These are phyloP conservation scores for Thermochaetoides dissita DNA, from an alignment of 2,329 filamentous ascomycete species.

Conservation along the genomic window DNA sequence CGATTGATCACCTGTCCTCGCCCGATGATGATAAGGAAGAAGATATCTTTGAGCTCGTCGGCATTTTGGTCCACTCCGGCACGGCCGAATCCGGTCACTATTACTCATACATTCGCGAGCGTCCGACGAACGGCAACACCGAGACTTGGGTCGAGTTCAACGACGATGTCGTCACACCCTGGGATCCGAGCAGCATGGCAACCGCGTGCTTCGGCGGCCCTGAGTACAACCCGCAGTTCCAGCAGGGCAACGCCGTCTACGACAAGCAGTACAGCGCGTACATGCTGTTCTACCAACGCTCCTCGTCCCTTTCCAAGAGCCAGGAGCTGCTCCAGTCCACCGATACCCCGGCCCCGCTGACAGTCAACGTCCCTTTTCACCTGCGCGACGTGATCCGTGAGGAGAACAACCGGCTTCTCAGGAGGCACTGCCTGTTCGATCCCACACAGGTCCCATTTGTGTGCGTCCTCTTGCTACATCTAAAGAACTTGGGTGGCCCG, in stretches of 20 bases:
- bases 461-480: slow-evolving; percentile 42
- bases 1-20: slow-evolving; percentile 66
- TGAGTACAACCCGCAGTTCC: slow-evolving; percentile 37
- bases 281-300: slow-evolving; percentile 92
- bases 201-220: slow-evolving; percentile 66
- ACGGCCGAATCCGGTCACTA: slow-evolving; percentile 93
- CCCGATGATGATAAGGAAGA: slow-evolving; percentile 38
- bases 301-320: slow-evolving; percentile 45
- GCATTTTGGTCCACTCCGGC: slow-evolving; percentile 82
- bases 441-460: slow-evolving; percentile 56
- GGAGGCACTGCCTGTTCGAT: slow-evolving; percentile 69
- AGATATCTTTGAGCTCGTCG: slow-evolving; percentile 87
- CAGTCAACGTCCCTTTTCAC: slow-evolving; percentile 29
- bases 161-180: slow-evolving; percentile 65
- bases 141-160: slow-evolving; percentile 83
- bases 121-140: slow-evolving; percentile 38
- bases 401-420: slow-evolving; percentile 61
- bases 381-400: slow-evolving; percentile 47
- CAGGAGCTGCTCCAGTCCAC: slow-evolving; percentile 30
- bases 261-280: slow-evolving; percentile 79
- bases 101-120: slow-evolving; percentile 85
- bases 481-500: slow-evolving; percentile 30
- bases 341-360: slow-evolving; percentile 26
- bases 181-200: slow-evolving; percentile 61
- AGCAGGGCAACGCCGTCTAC: slow-evolving; percentile 32